Evolutionary conservation across 2,329 filamentous ascomycete genomes (phyloP).

Genomic region (Cercospora brassicicola): DNA sequence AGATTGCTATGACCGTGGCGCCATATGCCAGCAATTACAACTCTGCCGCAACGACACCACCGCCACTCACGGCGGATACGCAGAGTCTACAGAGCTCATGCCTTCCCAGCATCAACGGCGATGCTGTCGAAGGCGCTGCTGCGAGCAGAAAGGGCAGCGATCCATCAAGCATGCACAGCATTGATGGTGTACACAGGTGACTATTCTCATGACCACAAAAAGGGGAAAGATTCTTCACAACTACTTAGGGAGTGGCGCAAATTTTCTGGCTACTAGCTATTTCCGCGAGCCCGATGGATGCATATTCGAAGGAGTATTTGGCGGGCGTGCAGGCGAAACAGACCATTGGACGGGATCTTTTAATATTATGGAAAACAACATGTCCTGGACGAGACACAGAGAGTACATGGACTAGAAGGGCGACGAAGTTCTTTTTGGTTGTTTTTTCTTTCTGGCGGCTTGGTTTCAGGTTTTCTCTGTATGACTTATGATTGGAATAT

Average conservation of each 20-base stretch:
- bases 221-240: background rate
- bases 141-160: conserved; percentile 34
- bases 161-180: conserved; percentile 20
- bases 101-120: conserved; percentile 37
- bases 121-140: conserved; percentile 39
- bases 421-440: background rate
- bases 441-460: background rate
- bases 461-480: conserved; percentile 5
- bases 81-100: conserved; percentile 34
- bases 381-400: background rate
- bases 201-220: conserved; percentile 7
- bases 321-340: background rate
- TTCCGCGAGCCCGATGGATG: background rate
- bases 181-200: conserved; percentile 22
- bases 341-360: background rate
- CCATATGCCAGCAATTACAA: conserved; percentile 31
- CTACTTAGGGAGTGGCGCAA: background rate
- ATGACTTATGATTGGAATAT: conserved; percentile 19
- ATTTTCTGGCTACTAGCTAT: background rate
- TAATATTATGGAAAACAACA: background rate
- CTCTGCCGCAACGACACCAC: conserved; percentile 34
- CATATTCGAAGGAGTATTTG: conserved; percentile 3
- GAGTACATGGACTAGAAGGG: conserved; percentile 1
- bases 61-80: conserved; percentile 32
- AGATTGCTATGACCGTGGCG: conserved; percentile 17